These are phyloP conservation scores for Sphaerulina vaccinii DNA, from an alignment of 2,329 filamentous ascomycete genomes.

Conservation along the genomic window DNA sequence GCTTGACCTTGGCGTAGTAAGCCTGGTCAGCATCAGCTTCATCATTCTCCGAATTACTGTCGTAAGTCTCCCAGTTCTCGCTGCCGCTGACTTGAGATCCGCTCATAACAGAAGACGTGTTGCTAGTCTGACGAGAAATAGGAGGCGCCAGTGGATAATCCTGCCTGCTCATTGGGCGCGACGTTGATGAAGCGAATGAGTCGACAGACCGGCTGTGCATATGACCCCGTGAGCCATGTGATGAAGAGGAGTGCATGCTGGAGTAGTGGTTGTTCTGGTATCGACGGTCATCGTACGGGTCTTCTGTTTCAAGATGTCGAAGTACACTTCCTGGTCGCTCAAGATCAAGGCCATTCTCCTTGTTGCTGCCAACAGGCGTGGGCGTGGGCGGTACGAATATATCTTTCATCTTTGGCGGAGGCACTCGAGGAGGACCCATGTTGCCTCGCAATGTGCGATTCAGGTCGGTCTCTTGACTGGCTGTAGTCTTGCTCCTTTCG, in stretches of 20 bases:
- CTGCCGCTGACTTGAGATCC: constrained; percentile 54
- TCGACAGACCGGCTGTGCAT: constrained; percentile 19
- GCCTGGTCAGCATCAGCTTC: constrained; percentile 68
- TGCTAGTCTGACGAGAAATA: constrained; percentile 35
- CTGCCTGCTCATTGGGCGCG: constrained; percentile 31
- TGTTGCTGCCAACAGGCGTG: constrained; percentile 42
- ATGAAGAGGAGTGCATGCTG: constrained; percentile 24
- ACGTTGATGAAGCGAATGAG: constrained; percentile 30
- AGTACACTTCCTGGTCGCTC: constrained; percentile 60
- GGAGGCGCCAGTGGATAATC: constrained; percentile 34
- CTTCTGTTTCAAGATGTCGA: constrained; percentile 67
- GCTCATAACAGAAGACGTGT: constrained; percentile 38
- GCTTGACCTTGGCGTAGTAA: constrained; percentile 73
- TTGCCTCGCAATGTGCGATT: constrained; percentile 38
- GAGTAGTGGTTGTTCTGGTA: constrained; percentile 27
- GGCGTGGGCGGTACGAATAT: constrained; percentile 59
- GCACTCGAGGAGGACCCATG: constrained; percentile 56
- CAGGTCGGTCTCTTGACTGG: constrained; percentile 37
- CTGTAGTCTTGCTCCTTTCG: constrained; percentile 34
- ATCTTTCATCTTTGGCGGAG: constrained; percentile 91
- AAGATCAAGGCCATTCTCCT: constrained; percentile 40
- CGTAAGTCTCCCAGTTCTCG: constrained; percentile 98
- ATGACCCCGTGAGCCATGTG: constrained; percentile 14
- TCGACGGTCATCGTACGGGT: constrained; percentile 71
- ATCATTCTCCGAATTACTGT: constrained; percentile 55